These are phyloP conservation scores for Eremothecium cymbalariae DNA, from an alignment of 1,139 yeast species.

Conservation along the genomic window DNA sequence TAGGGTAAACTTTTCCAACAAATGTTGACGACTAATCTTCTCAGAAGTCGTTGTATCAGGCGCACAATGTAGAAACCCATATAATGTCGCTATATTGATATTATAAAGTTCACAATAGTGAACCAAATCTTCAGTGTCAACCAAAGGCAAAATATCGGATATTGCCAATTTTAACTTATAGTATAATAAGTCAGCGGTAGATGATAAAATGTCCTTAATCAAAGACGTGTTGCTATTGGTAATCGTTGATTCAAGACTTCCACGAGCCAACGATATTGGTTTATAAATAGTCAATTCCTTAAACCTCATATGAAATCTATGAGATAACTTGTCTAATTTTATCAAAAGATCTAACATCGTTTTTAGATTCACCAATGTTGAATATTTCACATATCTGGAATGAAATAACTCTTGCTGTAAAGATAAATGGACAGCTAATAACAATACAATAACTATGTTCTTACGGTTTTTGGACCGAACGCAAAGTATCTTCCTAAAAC, in stretches of 20 bases:
- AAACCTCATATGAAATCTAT: constrained; percentile 16
- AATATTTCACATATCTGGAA: constrained; percentile 17
- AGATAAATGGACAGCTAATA: constrained; percentile 17
- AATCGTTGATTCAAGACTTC: constrained; percentile 5
- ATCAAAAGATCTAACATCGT: constrained; percentile 15
- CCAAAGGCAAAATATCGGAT: constrained; percentile 13
- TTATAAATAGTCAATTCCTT: constrained; percentile 16
- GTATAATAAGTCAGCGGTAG: constrained; percentile 19
- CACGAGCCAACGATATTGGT: constrained; percentile 11
- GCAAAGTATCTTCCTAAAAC: constrained; percentile 9
- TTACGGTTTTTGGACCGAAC: constrained; percentile 6
- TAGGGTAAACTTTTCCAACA: constrained; percentile 19
- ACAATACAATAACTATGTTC: constrained; percentile 13
- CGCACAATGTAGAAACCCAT: constrained; percentile 13
- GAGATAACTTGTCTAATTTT: constrained; percentile 15
- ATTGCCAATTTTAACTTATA: constrained; percentile 14
- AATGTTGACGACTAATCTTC: constrained; percentile 16
- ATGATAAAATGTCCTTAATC: constrained; percentile 15
- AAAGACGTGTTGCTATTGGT: constrained; percentile 4
- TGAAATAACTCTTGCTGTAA: constrained; percentile 22
- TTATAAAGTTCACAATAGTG: constrained; percentile 22
- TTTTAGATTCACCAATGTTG: constrained; percentile 15
- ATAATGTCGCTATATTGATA: constrained; percentile 17
- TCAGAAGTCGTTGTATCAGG: constrained; percentile 12
- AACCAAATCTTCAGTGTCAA: constrained; percentile 14